Base-by-base conservation (phyloP, 768 basidiomycete genomes). In the Panaeolus papilionaceus region DNA sequence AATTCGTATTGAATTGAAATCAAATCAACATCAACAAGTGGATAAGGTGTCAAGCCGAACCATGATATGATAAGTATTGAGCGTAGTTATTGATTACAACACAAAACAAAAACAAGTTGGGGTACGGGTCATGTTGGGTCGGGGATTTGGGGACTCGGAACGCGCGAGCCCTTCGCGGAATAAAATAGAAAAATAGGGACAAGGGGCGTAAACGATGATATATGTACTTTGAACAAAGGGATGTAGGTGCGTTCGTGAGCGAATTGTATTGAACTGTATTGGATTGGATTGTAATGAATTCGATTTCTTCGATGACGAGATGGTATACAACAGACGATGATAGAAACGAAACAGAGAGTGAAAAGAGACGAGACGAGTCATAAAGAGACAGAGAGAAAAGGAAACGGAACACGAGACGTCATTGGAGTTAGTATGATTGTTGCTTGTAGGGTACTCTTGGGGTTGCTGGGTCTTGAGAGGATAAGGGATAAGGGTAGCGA, bases 141-240 rank as follows among this genome's bases (percentile, higher is more conserved):
- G 44, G 26, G 18, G 26, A 74, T 75, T 71, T 69, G 75, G 74
- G 78, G 74, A 71, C 75, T 75, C 68, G 74, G 69, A 74, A 68
- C 77, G 79, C 81, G 81, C 81, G 75, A 79, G 78, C 75, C 79
- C 79, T 82, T 82, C 80, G 79, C 80, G 77, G 65, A 68, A 72
- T 38, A 66, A 58, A 66, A 66, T 66, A 66, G 67, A 51, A 67
- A 67, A 66, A 64, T 64, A 49, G 71, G 63, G 66, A 66, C 68
- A 73, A 5, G 42, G 42, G 12, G 33, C 70, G 63, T 42, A 28
- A 61, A 65, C 38, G 66, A 63, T 61, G 64, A 66, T 38, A 65
- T 44, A 54, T 47, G 47, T 64, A 61, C 10, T 16, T 12, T 44
- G 42, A 16, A 73, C 1, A n/a, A 16, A 51, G 65, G 63, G 64